Base-by-base conservation (phyloP, 1,139 yeast species). In the Groenewaldozyma sp. region DNA sequence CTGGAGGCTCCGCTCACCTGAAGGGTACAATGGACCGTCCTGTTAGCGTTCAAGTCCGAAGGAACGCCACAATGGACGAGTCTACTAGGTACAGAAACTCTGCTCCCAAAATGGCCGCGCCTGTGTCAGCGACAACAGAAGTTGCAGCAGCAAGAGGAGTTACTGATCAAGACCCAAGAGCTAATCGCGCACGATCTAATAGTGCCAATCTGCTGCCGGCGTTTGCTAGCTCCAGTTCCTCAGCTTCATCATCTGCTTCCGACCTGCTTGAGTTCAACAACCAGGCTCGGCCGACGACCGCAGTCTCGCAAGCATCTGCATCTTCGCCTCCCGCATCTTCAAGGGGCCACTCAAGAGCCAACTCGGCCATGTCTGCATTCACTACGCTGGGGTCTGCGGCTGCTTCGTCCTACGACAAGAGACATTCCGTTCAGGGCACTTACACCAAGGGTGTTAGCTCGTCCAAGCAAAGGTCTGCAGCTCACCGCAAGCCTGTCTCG, bases 371-470 rank as follows among this genome's bases (percentile, higher is more conserved):
- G n/a, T 17, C 37, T 24, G 14, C 28, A 14, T 31, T 22, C 27
- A 26, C 37, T 28, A 26, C 39, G n/a, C 29, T 19, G 2, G 28
- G 35, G 19, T 13, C 38, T 24, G 33, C 24, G 11, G 13, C 35
- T 4, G 43, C 42, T 16, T 42, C 46, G 9, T 36, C 48, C 16
- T 54, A 54, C 38, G 39, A 50, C 14, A 49, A 56, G 27, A 36
- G 58, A 18, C 58, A 54, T 38, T 54, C 59, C 4, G 53, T 54
- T 7, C 58, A 54, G 44, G 48, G 45, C 13, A 49, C 51, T 13
- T 51, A 51, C 41, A 37, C 46, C 3, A 51, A 52, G 35, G 55
- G 54, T 3, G 31, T 47, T 4, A 27, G 36, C 4, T 33, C 41
- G 6, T 32, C 32, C 13, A 21, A 29, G 6, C 33, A 29, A 10